Conservation (phyloP, 208 protist genomes). For the Zelonia costaricensis region DNA sequence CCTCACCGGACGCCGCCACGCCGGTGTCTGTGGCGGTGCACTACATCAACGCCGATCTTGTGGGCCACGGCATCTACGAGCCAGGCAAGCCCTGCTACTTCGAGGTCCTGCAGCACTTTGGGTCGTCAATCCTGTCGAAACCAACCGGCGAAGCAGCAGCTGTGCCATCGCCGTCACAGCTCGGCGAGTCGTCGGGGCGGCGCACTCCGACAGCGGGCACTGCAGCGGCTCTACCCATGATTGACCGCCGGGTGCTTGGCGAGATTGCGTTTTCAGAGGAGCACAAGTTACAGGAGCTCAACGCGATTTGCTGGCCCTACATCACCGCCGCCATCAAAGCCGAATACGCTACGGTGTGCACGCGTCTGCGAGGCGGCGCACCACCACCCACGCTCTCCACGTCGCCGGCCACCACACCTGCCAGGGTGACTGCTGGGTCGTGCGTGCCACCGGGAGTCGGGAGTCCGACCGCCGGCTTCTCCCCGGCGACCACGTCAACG, state of each 20-base stretch:
- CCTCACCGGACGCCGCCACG: too few species aligned
- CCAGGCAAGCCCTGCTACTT: slow-evolving; percentile 73
- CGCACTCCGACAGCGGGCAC: neutral
- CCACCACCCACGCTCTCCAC: neutral
- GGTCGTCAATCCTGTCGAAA: slow-evolving; percentile 42
- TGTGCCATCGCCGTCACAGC: neutral
- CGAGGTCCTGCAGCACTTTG: slow-evolving; percentile 58
- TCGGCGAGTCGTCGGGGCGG: neutral
- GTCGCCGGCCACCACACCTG: neutral
- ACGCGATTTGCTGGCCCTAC: slow-evolving; percentile 74
- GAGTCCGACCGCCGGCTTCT: neutral
- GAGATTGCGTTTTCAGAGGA: slow-evolving; percentile 54
- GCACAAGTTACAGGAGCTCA: slow-evolving; percentile 47
- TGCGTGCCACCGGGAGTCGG: too few species aligned
- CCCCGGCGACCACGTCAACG: neutral
- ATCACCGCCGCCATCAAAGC: slow-evolving; percentile 51
- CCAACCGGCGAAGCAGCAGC: neutral
- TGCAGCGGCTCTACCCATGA: slow-evolving; percentile 15
- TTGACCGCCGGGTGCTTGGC: slow-evolving; percentile 59
- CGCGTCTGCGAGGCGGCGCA: neutral
- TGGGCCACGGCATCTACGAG: slow-evolving; percentile 72
- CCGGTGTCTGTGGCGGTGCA: slow-evolving; percentile 25
- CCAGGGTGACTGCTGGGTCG: too few species aligned
- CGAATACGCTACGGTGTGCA: slow-evolving; percentile 16
- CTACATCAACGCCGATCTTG: slow-evolving; percentile 65